Evolutionary conservation across 768 basidiomycete species (phyloP).

Genomic region (Russula olivacea): DNA sequence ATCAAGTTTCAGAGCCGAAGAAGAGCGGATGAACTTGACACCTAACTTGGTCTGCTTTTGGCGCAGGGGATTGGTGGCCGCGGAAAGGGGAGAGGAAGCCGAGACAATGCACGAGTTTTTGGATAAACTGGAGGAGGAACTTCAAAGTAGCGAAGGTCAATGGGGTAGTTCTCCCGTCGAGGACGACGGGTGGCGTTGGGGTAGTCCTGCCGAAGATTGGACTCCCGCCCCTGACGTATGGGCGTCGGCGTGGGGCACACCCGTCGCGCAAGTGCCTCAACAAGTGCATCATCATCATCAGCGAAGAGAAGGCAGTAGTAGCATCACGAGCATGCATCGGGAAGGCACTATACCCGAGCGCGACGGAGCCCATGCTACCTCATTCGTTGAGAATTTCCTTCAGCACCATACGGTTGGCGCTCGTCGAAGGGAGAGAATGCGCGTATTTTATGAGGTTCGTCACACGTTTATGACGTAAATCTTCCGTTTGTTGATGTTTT

Average conservation of each 20-base stretch:
- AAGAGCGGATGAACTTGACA: slow-evolving; percentile 21
- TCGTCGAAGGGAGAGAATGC: slow-evolving; percentile 41
- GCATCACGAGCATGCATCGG: slow-evolving; percentile 19
- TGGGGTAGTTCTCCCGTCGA: slow-evolving; percentile 9
- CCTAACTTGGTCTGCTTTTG: slow-evolving; percentile 21
- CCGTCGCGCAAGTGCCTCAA: background rate
- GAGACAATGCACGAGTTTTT: slow-evolving; percentile 24
- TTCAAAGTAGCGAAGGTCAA: background rate
- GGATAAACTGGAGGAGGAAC: slow-evolving; percentile 19
- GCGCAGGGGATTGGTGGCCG: slow-evolving; percentile 21
- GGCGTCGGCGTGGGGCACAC: slow-evolving; percentile 12
- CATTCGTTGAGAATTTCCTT: slow-evolving; percentile 46
- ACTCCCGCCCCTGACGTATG: slow-evolving; percentile 18
- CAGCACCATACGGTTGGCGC: slow-evolving; percentile 36
- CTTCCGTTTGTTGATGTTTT: background rate
- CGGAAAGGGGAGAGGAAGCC: slow-evolving; percentile 23
- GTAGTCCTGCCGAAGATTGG: slow-evolving; percentile 18
- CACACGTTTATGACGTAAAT: background rate
- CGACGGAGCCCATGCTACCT: slow-evolving; percentile 16
- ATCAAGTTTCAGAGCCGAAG: slow-evolving; percentile 11
- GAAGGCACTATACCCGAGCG: slow-evolving; percentile 6
- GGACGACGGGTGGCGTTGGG: slow-evolving; percentile 20
- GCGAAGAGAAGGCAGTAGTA: slow-evolving; percentile 15
- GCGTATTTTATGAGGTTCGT: slow-evolving; percentile 46
- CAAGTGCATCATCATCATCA: background rate